Percentiles rank a stretch among this genome's conserved stretches.
Evolutionary conservation across 78 protist species (phyloP).

Genomic region (slime mould (Dictyostelium discoideum)): dicty_2.7 NC_007091.3:1460001-1460500

Average conservation of each 20-base stretch:
- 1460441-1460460: no score
- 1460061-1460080: conserved; percentile 42
- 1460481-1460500: no score
- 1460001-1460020: conserved; percentile 42
- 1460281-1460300: neutral
- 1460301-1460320: neutral
- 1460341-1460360: neutral
- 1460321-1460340: neutral
- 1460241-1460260: neutral
- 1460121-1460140: neutral
- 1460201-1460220: neutral
- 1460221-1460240: neutral
- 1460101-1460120: neutral
- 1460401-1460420: no score
- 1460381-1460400: no score
- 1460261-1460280: neutral
- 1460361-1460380: no score
- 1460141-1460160: no score
- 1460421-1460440: no score
- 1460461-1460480: no score
- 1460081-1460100: conserved; percentile 37
- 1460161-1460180: no score
- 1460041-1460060: neutral
- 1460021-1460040: conserved; percentile 34
- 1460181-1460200: no score